Percentiles rank a stretch among this genome's conserved stretches.
phyloP scores from a whole-genome alignment of 2,329 filamentous ascomycete genomes.

The Apiospora kogelbergensis region DNA sequence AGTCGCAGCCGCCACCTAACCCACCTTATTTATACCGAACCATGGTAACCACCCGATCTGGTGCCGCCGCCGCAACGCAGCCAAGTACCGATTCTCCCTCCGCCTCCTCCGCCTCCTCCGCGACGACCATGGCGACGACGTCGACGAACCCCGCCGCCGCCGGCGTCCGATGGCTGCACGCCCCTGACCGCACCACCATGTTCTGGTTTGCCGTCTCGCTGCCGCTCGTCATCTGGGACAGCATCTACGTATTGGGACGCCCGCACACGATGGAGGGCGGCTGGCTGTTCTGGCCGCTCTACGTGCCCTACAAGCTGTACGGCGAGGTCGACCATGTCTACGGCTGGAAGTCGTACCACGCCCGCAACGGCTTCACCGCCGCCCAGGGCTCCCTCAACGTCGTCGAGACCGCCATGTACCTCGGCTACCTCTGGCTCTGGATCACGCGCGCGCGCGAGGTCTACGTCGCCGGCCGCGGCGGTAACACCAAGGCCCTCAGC shows the following conservation, averaged over 20 bases:
- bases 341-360: conserved; percentile 70
- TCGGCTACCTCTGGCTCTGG: conserved; percentile 50
- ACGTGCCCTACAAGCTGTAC: conserved; percentile 78
- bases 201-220: conserved; percentile 74
- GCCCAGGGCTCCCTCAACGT: conserved; percentile 72
- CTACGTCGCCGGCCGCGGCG: conserved; percentile 19
- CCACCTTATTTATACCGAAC: neutral
- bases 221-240: conserved; percentile 81
- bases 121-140: neutral
- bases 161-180: conserved; percentile 40
- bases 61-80: conserved; percentile 13
- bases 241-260: conserved; percentile 73
- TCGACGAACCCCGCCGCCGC: neutral
- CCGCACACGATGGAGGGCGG: conserved; percentile 83
- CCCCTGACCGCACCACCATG: conserved; percentile 48
- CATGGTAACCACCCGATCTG: conserved; percentile 33
- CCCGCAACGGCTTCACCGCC: conserved; percentile 70
- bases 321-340: conserved; percentile 79
- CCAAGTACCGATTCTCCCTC: neutral
- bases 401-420: conserved; percentile 66
- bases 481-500: conserved; percentile 31
- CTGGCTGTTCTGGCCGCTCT: conserved; percentile 68
- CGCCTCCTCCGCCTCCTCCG: neutral
- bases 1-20: neutral
- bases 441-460: conserved; percentile 21